These are phyloP conservation scores for Vitis cinerea DNA, from an alignment of 164 flowering plant species.

Conservation along the genomic window DNA sequence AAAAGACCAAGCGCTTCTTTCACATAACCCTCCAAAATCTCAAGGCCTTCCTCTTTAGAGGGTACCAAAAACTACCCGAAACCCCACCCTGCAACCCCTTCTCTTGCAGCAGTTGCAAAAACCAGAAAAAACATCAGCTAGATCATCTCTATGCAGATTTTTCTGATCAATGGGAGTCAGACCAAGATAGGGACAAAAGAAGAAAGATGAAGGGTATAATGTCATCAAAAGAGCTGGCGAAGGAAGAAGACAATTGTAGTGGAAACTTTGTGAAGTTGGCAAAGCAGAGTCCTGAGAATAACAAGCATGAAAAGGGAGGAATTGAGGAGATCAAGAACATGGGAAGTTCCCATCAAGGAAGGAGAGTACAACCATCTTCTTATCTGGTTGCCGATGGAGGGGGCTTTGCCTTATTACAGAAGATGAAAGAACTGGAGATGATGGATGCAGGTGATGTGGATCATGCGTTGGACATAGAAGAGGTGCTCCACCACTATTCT, in stretches of 20 bases:
- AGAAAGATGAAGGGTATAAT: conserved; percentile 8
- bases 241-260: conserved; percentile 16
- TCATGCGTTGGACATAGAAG: conserved; percentile 68
- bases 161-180: conserved; percentile 26
- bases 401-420: conserved; percentile 30
- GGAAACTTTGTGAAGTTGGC: conserved; percentile 23
- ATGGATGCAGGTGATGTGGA: conserved; percentile 57
- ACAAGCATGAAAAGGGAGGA: conserved; percentile 12
- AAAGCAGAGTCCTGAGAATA: conserved; percentile 15
- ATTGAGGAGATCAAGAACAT: conserved; percentile 6
- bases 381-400: conserved; percentile 9
- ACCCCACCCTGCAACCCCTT: conserved; percentile 36
- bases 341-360: background rate
- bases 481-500: conserved; percentile 77
- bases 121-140: conserved; percentile 16
- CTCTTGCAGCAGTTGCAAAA: conserved; percentile 23
- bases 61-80: conserved; percentile 48
- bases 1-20: conserved; percentile 24
- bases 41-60: conserved; percentile 38
- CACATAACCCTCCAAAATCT: conserved; percentile 33
- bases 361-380: background rate
- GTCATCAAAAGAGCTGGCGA: conserved; percentile 4
- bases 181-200: conserved; percentile 13
- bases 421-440: conserved; percentile 69
- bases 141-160: conserved; percentile 35